Percentiles rank a stretch among this genome's conserved stretches.
Evolutionary conservation across 345 rosid genomes (phyloP).

Genomic region (Rhodamnia rubescens): DNA sequence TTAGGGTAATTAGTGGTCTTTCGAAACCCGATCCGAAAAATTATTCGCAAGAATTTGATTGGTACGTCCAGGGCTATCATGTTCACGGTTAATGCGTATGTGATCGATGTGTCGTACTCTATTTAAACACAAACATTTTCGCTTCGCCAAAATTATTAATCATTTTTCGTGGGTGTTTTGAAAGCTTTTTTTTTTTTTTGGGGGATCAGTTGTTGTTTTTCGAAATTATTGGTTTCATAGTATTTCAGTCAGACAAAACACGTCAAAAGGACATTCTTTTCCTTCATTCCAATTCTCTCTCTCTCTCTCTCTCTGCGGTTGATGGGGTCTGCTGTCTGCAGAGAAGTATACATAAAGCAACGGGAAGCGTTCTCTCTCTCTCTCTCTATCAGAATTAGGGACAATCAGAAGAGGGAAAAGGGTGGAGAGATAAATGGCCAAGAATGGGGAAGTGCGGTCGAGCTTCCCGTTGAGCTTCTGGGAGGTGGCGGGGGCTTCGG

Average conservation of each 20-base stretch:
- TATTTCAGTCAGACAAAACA: background rate
- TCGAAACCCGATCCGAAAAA: fast-evolving
- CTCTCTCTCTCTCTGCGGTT: background rate
- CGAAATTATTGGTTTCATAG: background rate
- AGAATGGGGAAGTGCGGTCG: background rate
- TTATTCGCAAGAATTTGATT: fast-evolving
- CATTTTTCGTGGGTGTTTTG: background rate
- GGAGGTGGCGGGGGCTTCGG: slow-evolving; percentile 50
- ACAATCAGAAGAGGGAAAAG: background rate
- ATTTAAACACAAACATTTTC: background rate
- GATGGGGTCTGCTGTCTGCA: background rate
- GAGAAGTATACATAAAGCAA: background rate
- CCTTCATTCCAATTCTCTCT: background rate
- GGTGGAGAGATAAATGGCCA: background rate
- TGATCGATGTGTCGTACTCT: fast-evolving
- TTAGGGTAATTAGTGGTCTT: background rate
- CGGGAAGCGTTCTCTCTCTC: background rate
- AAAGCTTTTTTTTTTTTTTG: background rate
- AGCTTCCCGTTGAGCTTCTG: slow-evolving; percentile 38
- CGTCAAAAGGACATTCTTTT: background rate
- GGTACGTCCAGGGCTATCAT: fast-evolving
- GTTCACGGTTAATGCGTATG: fast-evolving
- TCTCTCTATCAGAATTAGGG: background rate
- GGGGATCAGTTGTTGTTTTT: too few species aligned
- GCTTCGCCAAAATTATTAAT: background rate